Percentiles rank a stretch among this genome's conserved stretches.
phyloP scores from a whole-genome alignment of 1,284 basidiomycete species.

The Hymenochaete sp. region DNA sequence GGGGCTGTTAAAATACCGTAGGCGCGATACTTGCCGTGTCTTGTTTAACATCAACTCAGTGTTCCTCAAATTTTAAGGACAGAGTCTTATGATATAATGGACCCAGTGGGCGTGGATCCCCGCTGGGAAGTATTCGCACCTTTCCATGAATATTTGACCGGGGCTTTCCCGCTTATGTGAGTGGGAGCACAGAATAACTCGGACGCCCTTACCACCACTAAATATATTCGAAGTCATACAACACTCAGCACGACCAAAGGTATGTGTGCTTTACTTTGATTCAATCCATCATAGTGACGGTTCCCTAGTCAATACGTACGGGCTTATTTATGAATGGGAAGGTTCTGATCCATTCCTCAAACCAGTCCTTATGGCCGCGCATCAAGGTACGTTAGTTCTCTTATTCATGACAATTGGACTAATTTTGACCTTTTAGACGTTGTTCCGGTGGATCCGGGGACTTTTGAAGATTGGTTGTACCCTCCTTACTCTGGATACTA shows the following conservation, averaged over 20 bases:
- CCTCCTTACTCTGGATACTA: slow-evolving; percentile 36
- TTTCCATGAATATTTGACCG: slow-evolving; percentile 20
- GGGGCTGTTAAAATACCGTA: slow-evolving; percentile 39
- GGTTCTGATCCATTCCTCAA: slow-evolving; percentile 38
- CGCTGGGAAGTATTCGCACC: slow-evolving; percentile 21
- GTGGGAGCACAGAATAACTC: background rate
- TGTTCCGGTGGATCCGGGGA: slow-evolving; percentile 34
- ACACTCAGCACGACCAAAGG: slow-evolving; percentile 29
- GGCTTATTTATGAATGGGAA: slow-evolving; percentile 39
- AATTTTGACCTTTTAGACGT: slow-evolving; percentile 26
- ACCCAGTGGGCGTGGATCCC: slow-evolving; percentile 20
- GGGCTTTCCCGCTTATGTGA: slow-evolving; percentile 21
- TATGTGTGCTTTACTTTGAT: background rate
- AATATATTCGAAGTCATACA: slow-evolving; percentile 24
- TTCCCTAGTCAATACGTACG: slow-evolving; percentile 35
- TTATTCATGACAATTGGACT: background rate
- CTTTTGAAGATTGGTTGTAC: slow-evolving; percentile 31
- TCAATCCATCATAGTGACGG: background rate
- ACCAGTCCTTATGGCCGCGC: slow-evolving; percentile 39
- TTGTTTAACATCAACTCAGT: slow-evolving; percentile 2
- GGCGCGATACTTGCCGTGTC: slow-evolving; percentile 8
- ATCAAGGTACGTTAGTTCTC: slow-evolving; percentile 31
- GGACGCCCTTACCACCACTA: background rate
- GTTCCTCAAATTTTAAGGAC: slow-evolving; percentile 7
- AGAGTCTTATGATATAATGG: slow-evolving; percentile 18